A percentile compares a stretch with the other conserved stretches of the same genome.
Conservation (phyloP, 2,329 filamentous ascomycete genomes). For the Alternaria novae-zelandiae region DNA sequence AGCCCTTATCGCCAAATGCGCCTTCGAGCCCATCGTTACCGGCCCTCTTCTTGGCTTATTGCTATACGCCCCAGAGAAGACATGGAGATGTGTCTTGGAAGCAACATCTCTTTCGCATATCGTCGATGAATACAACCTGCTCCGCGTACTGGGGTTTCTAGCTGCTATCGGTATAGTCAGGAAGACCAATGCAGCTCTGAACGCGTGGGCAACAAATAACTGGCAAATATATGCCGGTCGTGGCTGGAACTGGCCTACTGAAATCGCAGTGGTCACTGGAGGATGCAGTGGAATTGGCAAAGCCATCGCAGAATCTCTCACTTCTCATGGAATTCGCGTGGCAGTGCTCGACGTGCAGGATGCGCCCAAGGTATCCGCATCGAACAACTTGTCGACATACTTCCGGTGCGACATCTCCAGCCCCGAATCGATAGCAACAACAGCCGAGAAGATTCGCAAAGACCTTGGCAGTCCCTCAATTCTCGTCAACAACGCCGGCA, state of each 20-base stretch:
- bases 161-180: neutral
- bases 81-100: neutral
- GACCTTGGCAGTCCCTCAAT: conserved; percentile 23
- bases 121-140: neutral
- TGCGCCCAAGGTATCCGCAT: conserved; percentile 4
- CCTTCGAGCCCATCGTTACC: conserved; percentile 3
- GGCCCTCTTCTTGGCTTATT: conserved; percentile 2
- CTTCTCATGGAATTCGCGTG: conserved; percentile 12
- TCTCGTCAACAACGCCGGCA: conserved; percentile 33
- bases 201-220: conserved; percentile 8
- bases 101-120: neutral
- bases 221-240: conserved; percentile 7
- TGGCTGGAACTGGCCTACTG: conserved; percentile 20
- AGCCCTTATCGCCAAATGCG: neutral
- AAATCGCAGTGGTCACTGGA: conserved; percentile 25
- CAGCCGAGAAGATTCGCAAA: conserved; percentile 11
- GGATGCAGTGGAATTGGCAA: conserved; percentile 22
- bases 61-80: neutral
- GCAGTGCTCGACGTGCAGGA: conserved; percentile 21
- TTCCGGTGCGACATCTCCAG: conserved; percentile 26
- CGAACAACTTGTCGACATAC: conserved; percentile 15
- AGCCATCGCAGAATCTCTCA: conserved; percentile 18
- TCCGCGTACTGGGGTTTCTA: conserved; percentile 1
- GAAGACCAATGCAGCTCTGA: conserved; percentile 3
- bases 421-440: conserved; percentile 9